These are phyloP conservation scores for Solanum habrochaites DNA, from an alignment of 257 asterid genomes.

Conservation along the genomic window DNA sequence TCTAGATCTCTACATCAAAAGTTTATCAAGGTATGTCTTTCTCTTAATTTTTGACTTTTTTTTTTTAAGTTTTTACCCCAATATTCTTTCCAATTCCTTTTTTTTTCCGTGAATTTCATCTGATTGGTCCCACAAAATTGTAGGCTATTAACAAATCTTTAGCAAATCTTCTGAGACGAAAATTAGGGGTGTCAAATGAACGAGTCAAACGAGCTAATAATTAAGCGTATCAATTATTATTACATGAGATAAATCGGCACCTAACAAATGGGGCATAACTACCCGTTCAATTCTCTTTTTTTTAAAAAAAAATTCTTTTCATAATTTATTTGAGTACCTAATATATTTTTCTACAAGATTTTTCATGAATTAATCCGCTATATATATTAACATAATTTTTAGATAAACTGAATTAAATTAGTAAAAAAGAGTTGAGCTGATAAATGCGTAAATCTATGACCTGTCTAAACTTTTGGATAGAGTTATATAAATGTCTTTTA, in stretches of 20 bases:
- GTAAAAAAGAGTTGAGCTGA: too few relatives aligned
- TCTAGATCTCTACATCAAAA: not conserved
- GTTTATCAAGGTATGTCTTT: not conserved
- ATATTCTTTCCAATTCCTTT: not conserved
- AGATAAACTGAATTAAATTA: not conserved
- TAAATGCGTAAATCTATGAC: not conserved
- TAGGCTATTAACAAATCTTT: not conserved
- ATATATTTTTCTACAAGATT: not conserved
- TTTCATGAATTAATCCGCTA: not conserved
- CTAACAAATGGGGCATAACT: not conserved
- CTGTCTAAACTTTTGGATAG: not conserved
- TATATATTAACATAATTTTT: not conserved
- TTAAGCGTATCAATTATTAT: not conserved
- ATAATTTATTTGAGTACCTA: not conserved
- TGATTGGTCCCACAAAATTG: not conserved
- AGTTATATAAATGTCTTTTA: not conserved
- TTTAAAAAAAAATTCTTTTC: not conserved
- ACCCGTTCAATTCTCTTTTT: not conserved
- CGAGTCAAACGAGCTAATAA: not conserved
- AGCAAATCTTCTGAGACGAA: not conserved
- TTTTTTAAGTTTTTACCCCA: not conserved
- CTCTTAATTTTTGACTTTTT: not conserved
- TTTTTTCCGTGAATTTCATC: not conserved
- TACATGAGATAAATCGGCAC: not conserved
- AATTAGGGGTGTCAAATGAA: not conserved